A percentile compares a stretch with the other conserved stretches of the same genome.
phyloP scores from a whole-genome alignment of 371 early-diverging fungal species.

The Mortierella sp. region DNA sequence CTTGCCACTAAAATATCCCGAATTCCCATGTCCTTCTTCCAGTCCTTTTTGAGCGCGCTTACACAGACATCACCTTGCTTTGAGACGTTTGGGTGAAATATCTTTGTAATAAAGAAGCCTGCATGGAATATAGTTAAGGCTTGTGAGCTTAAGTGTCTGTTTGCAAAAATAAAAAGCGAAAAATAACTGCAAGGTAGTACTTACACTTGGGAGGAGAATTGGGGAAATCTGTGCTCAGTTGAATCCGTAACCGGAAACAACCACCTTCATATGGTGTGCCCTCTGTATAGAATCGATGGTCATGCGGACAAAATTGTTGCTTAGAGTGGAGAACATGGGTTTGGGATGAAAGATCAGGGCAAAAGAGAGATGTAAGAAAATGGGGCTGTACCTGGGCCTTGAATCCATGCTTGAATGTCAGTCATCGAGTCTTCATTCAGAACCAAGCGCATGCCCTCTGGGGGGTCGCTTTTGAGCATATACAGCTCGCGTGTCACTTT shows the following conservation, averaged over 20 bases:
- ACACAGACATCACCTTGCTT: constrained; percentile 91
- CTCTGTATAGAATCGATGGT: constrained; percentile 34
- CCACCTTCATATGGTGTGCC: constrained; percentile 89
- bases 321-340: too few relatives aligned
- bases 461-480: constrained; percentile 66
- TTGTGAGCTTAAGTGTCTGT: neutral
- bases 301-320: neutral
- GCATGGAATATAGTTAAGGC: neutral
- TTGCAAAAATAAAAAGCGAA: neutral
- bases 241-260: constrained; percentile 74
- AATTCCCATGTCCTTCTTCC: constrained; percentile 87
- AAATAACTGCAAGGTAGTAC: neutral
- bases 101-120: constrained; percentile 87
- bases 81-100: constrained; percentile 95
- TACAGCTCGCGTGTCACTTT: constrained; percentile 74
- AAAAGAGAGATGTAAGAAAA: neutral
- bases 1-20: constrained; percentile 83
- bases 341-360: neutral
- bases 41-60: constrained; percentile 92
- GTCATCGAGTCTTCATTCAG: constrained; percentile 77
- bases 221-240: constrained; percentile 77
- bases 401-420: constrained; percentile 87
- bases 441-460: constrained; percentile 84
- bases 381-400: constrained; percentile 80
- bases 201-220: constrained; percentile 80